Base-by-base conservation (phyloP, 1,284 basidiomycete species). In the Ceratobasidium sp. region DNA sequence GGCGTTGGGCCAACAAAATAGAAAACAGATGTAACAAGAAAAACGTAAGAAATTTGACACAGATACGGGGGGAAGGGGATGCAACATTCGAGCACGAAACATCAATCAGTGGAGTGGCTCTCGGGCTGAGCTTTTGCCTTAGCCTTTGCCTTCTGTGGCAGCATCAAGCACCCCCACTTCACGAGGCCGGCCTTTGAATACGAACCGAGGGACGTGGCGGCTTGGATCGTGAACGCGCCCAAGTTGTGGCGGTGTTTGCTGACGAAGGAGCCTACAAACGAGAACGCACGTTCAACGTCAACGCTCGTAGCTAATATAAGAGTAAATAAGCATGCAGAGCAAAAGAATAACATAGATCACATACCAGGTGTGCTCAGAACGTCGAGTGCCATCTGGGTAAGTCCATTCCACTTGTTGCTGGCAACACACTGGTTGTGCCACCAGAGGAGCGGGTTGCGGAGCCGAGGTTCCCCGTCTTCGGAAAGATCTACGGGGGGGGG, bases 311-410 rank as follows among this genome's bases (percentile, higher is more conserved):
- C 60, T 62, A 5, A 23, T 55, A 23, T 12, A 44, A 2, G 10
- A 44, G 41, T 44, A 2, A 44, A 23, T 55, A 52, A 52, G 23
- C 20, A 7, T 3, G 8, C 6, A 23, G 5, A 30, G 23, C 41
- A 12, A 20, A 7, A 18, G 38, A 44, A 44, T 44, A 62, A 41
- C 10, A 10, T 6, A 41, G 23, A 23, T 2, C 20, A 38, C 55
- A 18, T 23, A 70, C 68, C 68, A 1, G 68, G 68, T 10, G 20
- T 59, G 16, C 55, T 59, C 16, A 70, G 14, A 27, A 57, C 55
- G n/a, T 70, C 55, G 2, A 70, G 54, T 33, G 68, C 68, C 68
- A 70, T 70, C 30, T 70, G 68, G 1, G 68, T 70, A 27, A 70
- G 68, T 3, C 68, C 68, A 4, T 44, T 7, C 18, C 38, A 30